Conservation (phyloP, 169 alveolate genomes). For the Babesia sp. region DNA sequence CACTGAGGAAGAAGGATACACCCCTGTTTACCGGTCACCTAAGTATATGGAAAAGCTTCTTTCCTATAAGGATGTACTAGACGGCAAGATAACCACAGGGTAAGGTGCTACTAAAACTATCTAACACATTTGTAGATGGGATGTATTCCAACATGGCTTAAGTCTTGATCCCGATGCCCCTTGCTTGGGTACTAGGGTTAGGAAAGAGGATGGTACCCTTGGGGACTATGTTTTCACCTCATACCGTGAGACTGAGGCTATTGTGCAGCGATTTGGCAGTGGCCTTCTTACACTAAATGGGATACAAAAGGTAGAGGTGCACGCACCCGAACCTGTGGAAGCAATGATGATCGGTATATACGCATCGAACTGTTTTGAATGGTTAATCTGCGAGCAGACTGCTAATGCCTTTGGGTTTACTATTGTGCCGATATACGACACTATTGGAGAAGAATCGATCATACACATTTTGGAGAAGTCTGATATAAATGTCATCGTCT, state of each 20-base stretch:
- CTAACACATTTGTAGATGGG: slow-evolving; percentile 49
- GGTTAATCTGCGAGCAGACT: slow-evolving; percentile 81
- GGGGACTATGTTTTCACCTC: slow-evolving; percentile 57
- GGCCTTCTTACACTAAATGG: slow-evolving; percentile 28
- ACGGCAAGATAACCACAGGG: slow-evolving; percentile 63
- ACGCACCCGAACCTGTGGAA: slow-evolving; percentile 33
- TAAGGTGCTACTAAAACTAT: neutral
- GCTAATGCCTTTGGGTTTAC: slow-evolving; percentile 79
- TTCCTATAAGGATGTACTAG: slow-evolving; percentile 49
- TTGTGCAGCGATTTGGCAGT: slow-evolving; percentile 59
- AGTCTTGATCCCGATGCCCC: slow-evolving; percentile 48
- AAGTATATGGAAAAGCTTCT: slow-evolving; percentile 34
- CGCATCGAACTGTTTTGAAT: slow-evolving; percentile 74
- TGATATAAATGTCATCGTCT: slow-evolving; percentile 49
- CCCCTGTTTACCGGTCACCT: slow-evolving; percentile 53
- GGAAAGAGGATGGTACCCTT: slow-evolving; percentile 41
- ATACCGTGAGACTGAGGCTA: slow-evolving; percentile 46
- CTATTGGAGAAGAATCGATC: slow-evolving; percentile 79
- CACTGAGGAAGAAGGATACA: slow-evolving; percentile 64
- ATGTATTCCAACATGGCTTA: slow-evolving; percentile 61
- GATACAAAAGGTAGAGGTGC: slow-evolving; percentile 23
- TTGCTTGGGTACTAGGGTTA: slow-evolving; percentile 50
- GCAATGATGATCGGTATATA: slow-evolving; percentile 72
- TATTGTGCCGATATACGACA: slow-evolving; percentile 82
- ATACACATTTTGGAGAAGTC: slow-evolving; percentile 68